phyloP scores from a whole-genome alignment of 805 yeast genomes.

The Myxozyma geophila region DNA sequence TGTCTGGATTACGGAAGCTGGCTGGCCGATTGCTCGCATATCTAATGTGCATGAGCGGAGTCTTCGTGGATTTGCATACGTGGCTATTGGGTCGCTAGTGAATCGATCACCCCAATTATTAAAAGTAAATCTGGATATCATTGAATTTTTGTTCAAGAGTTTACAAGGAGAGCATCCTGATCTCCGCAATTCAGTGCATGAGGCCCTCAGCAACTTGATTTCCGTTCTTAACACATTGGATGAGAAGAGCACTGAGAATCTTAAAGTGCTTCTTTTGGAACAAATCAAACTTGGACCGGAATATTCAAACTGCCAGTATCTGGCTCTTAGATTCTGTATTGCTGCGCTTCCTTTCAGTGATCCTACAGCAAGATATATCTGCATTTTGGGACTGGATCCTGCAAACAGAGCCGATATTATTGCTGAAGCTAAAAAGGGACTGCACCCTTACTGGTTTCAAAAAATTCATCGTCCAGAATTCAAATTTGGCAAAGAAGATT shows the following conservation, averaged over 20 bases:
- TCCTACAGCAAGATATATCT: conserved; percentile 66
- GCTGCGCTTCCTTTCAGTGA: conserved; percentile 69
- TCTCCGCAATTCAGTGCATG: conserved; percentile 70
- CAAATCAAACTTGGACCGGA: conserved; percentile 49
- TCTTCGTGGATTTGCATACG: conserved; percentile 71
- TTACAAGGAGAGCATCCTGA: conserved; percentile 66
- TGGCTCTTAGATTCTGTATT: conserved; percentile 68
- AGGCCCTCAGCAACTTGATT: conserved; percentile 64
- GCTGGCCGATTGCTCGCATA: conserved; percentile 43
- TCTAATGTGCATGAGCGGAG: conserved; percentile 31
- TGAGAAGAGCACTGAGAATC: conserved; percentile 46
- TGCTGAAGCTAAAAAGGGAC: conserved; percentile 79
- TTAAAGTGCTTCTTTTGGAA: conserved; percentile 50
- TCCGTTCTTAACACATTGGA: conserved; percentile 49
- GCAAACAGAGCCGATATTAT: conserved; percentile 69
- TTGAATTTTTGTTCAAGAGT: conserved; percentile 73
- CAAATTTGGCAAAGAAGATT: conserved; percentile 44
- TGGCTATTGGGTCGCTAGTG: conserved; percentile 70
- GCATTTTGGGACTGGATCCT: conserved; percentile 64
- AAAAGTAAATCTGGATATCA: conserved; percentile 53
- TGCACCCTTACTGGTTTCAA: conserved; percentile 82
- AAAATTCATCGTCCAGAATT: conserved; percentile 50
- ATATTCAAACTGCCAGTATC: conserved; percentile 60
- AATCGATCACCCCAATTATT: conserved; percentile 41
- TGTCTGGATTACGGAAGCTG: conserved; percentile 41